These are phyloP conservation scores for Ailanthus altissimus DNA, from an alignment of 345 rosid species.

Conservation along the genomic window DNA sequence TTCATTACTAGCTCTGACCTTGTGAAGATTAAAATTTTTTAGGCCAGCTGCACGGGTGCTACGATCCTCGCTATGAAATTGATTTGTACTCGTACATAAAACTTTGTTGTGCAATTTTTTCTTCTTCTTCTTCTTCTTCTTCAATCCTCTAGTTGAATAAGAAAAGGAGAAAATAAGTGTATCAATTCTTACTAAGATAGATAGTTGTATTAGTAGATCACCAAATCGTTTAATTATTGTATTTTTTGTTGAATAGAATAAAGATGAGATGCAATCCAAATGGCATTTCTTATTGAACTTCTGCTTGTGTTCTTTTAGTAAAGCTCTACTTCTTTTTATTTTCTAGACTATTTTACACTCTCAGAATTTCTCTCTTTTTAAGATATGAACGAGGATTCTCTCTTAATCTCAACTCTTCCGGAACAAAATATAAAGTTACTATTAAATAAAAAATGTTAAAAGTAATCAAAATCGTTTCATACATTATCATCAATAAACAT, in stretches of 20 bases:
- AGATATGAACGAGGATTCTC: no score
- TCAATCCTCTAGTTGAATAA: not conserved
- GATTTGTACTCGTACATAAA: not conserved
- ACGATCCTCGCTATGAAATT: slow-evolving; percentile 30
- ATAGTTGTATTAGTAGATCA: not conserved
- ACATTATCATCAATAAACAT: no score
- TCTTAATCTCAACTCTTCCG: no score
- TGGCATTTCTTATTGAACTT: not conserved
- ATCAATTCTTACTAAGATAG: not conserved
- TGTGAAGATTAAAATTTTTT: no score
- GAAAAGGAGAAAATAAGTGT: not conserved
- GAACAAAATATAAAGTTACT: no score
- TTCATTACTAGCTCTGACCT: no score
- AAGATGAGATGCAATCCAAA: not conserved
- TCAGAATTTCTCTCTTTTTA: no score
- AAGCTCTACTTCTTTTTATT: no score
- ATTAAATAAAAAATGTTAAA: no score
- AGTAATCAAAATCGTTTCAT: no score
- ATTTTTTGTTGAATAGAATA: not conserved
- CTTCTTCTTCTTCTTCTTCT: not conserved
- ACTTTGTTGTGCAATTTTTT: not conserved
- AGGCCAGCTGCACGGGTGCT: slow-evolving; percentile 32
- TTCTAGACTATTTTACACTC: no score
- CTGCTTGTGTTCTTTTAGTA: no score
- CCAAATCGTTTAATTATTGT: not conserved